A percentile compares a stretch with the other conserved stretches of the same genome.
Evolutionary conservation across 805 yeast species (phyloP).

Genomic region (Kluyveromyces aestuarii): DNA sequence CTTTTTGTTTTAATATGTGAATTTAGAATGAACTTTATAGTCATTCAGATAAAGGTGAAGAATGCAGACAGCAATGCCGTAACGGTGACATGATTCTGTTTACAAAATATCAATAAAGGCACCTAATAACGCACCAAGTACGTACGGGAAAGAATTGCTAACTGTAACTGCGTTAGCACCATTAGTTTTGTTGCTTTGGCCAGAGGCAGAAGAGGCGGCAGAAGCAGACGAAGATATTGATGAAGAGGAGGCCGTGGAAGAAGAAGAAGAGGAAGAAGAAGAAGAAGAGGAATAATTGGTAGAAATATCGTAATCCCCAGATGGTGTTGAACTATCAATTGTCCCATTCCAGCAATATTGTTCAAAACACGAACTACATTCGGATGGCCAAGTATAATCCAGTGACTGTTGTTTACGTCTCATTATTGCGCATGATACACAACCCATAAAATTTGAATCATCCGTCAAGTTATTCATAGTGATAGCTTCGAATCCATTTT

Average conservation of each 20-base stretch:
- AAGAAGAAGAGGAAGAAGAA: slow-evolving; percentile 5
- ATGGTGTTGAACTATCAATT: slow-evolving; percentile 31
- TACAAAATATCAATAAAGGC: not conserved
- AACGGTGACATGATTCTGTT: not conserved
- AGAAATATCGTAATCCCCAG: slow-evolving; percentile 4
- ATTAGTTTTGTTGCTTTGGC: slow-evolving; percentile 2
- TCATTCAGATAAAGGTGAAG: not conserved
- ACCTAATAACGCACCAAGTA: not conserved
- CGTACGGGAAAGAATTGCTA: not conserved
- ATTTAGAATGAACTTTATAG: too few species aligned
- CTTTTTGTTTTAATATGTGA: too few species aligned
- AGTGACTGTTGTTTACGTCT: slow-evolving; percentile 69
- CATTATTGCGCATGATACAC: slow-evolving; percentile 77
- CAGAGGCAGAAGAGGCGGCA: slow-evolving; percentile 3
- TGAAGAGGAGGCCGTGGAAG: slow-evolving; percentile 7
- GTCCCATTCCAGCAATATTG: slow-evolving; percentile 58
- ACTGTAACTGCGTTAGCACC: not conserved
- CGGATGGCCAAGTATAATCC: slow-evolving; percentile 49
- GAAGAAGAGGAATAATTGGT: slow-evolving; percentile 9
- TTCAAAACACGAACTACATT: slow-evolving; percentile 64
- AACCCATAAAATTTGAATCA: slow-evolving; percentile 60
- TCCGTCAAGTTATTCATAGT: slow-evolving; percentile 58
- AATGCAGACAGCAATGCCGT: not conserved
- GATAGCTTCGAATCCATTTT: slow-evolving; percentile 69
- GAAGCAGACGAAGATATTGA: slow-evolving; percentile 2